These are phyloP conservation scores for Somion occarium DNA, from an alignment of 1,284 basidiomycete species.

Conservation along the genomic window DNA sequence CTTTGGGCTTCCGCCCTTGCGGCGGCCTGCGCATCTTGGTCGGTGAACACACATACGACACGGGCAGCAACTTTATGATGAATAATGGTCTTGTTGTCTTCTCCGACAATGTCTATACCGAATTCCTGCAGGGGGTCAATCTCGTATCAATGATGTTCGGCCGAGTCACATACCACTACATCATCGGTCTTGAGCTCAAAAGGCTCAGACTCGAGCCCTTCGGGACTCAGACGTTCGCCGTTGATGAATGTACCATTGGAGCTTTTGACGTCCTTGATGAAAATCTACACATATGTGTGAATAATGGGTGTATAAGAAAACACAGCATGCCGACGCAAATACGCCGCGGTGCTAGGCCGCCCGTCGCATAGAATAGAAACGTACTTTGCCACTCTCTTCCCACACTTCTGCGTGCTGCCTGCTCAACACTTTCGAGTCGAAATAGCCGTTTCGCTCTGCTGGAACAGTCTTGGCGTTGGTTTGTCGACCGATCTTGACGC, in stretches of 20 bases:
- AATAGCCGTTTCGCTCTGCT: conserved; percentile 93
- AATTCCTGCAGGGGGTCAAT: conserved; percentile 67
- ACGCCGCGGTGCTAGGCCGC: neutral
- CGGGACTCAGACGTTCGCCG: conserved; percentile 84
- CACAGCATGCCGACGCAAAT: neutral
- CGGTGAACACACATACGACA: conserved; percentile 83
- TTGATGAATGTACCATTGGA: conserved; percentile 99
- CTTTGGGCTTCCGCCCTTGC: conserved; percentile 53
- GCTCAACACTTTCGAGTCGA: conserved; percentile 95
- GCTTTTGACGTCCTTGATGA: conserved; percentile 97
- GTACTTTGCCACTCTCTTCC: conserved; percentile 85
- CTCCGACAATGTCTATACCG: conserved; percentile 97
- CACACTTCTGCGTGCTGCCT: conserved; percentile 98
- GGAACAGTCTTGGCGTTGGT: conserved; percentile 96
- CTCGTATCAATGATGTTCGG: neutral
- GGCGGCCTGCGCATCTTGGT: conserved; percentile 78
- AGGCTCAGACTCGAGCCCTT: conserved; percentile 90
- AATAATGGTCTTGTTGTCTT: conserved; percentile 97
- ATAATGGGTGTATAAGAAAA: neutral
- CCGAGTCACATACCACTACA: conserved; percentile 59
- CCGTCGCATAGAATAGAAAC: conserved; percentile 14
- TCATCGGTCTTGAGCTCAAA: conserved; percentile 95
- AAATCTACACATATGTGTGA: conserved; percentile 57
- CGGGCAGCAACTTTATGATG: conserved; percentile 98
- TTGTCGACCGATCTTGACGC: conserved; percentile 96